Evolutionary conservation across 2,329 filamentous ascomycete species (phyloP).

Genomic region (Aspergillus unguis): DNA sequence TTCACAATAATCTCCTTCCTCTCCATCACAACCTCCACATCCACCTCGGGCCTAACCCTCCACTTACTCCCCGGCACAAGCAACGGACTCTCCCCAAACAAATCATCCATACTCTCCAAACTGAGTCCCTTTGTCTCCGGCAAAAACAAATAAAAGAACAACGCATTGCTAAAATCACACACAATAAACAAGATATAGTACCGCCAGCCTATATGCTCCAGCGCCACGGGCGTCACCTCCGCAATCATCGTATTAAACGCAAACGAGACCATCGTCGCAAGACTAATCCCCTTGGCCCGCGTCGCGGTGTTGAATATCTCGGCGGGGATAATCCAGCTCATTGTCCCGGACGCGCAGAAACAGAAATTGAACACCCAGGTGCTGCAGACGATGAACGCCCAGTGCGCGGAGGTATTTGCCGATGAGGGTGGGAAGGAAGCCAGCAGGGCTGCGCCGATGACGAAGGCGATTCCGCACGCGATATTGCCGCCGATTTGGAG

Average conservation of each 20-base stretch:
- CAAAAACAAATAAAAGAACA: conserved; percentile 8
- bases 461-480: conserved; percentile 7
- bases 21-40: conserved; percentile 2
- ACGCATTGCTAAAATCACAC: neutral
- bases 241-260: conserved; percentile 12
- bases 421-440: conserved; percentile 4
- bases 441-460: conserved; percentile 3
- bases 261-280: conserved; percentile 9
- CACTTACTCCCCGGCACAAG: conserved; percentile 3
- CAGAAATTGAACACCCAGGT: conserved; percentile 12
- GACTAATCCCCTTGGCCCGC: conserved; percentile 4
- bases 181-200: conserved; percentile 18
- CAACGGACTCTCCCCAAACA: conserved; percentile 8
- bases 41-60: neutral
- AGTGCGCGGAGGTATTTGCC: conserved; percentile 2
- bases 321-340: conserved; percentile 4
- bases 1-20: conserved; percentile 5
- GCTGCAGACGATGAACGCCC: conserved; percentile 9
- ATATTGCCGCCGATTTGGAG: conserved; percentile 9
- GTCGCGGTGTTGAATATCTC: conserved; percentile 10
- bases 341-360: conserved; percentile 7
- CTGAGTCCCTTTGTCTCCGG: conserved; percentile 14
- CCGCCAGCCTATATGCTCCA: conserved; percentile 7
- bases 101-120: conserved; percentile 14
- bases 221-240: conserved; percentile 5